Percentiles rank a stretch among this genome's conserved stretches.
These are phyloP conservation scores for Aspergillus jensenii DNA, from an alignment of 2,329 filamentous ascomycete species.

Conservation along the genomic window DNA sequence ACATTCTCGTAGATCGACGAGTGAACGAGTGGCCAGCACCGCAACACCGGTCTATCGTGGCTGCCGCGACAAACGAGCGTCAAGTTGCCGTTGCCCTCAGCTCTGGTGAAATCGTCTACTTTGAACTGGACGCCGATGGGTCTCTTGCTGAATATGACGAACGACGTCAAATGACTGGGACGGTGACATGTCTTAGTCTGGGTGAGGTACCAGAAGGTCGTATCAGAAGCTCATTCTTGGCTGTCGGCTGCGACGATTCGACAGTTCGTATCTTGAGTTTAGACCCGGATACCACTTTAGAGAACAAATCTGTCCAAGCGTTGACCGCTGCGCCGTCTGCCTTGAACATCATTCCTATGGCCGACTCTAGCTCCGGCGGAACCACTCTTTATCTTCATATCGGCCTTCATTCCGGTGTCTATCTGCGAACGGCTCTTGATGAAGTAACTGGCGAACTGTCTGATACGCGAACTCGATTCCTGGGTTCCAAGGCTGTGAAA, in stretches of 20 bases:
- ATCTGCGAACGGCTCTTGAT: constrained; percentile 90
- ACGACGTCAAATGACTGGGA: constrained; percentile 91
- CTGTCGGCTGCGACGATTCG: constrained; percentile 94
- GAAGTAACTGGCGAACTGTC: constrained; percentile 94
- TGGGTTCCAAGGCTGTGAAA: constrained; percentile 86
- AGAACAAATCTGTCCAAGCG: constrained; percentile 92
- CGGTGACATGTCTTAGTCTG: constrained; percentile 90
- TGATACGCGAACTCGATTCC: constrained; percentile 89
- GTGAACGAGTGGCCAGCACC: constrained; percentile 94
- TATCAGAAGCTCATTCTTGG: constrained; percentile 84
- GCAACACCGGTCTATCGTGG: constrained; percentile 91
- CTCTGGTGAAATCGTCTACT: constrained; percentile 95
- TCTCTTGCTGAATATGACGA: constrained; percentile 92
- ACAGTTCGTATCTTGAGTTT: constrained; percentile 91
- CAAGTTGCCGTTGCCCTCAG: constrained; percentile 93
- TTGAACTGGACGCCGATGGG: constrained; percentile 93
- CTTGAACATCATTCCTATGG: constrained; percentile 90
- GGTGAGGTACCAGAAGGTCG: constrained; percentile 90
- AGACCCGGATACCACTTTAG: constrained; percentile 84
- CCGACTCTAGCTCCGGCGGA: constrained; percentile 85
- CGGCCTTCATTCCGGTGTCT: constrained; percentile 91
- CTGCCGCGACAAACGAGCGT: constrained; percentile 86
- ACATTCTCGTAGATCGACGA: constrained; percentile 73
- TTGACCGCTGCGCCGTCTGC: constrained; percentile 86
- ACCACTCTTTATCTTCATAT: constrained; percentile 93